Evolutionary conservation across 1,284 basidiomycete species (phyloP), one percentile per base, ranked within the genome.

Genomic region (Pascua guehoae): DNA sequence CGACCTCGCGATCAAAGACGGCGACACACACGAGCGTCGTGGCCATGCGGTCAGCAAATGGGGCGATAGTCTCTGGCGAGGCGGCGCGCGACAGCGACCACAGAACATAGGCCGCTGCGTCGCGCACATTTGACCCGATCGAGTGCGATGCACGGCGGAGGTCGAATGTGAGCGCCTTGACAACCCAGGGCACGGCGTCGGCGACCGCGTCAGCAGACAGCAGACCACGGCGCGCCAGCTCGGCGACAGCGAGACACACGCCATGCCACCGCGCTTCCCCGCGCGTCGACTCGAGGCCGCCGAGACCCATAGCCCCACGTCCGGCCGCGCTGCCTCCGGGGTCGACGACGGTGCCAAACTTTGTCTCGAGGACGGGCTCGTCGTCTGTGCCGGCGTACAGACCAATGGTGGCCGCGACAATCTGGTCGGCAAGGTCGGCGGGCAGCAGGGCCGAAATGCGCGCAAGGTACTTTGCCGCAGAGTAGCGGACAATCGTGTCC

Each of bases 401-500:
- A 81, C 76, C 82, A 50, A 94, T 78, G 39, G 95, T 79, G 4
- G 86, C 91, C 49, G 89, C 86, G 2, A 92, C 77, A 12, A 98
- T 85, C 72, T 98, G 91, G 38, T 83, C 79, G 0, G 85, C 80
- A 66, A 94, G 88, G 12, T 86, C 85, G 0, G 74, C 58, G 2
- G 95, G 90, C 0, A 98, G 82, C 14, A 88, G 83, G 60, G 88
- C 86, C 1, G 90, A 84, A 43, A 98, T 83, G 8, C 93, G 86
- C 7, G 93, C 89, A 12, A 98, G 79, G 32, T 91, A 91, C 75
- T 98, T 99, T 7, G 96, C 91, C 2, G 91, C 85, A 11, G 94
- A 93, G 83, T 92, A 98, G 47, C 96, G 88, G 17, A 98, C 92
- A 37, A 93, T 81, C 0, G 96, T 97, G 70, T 98, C 94, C 91